phyloP scores from a whole-genome alignment of 371 early-diverging fungal species.

The Actinomortierella wolfii region DNA sequence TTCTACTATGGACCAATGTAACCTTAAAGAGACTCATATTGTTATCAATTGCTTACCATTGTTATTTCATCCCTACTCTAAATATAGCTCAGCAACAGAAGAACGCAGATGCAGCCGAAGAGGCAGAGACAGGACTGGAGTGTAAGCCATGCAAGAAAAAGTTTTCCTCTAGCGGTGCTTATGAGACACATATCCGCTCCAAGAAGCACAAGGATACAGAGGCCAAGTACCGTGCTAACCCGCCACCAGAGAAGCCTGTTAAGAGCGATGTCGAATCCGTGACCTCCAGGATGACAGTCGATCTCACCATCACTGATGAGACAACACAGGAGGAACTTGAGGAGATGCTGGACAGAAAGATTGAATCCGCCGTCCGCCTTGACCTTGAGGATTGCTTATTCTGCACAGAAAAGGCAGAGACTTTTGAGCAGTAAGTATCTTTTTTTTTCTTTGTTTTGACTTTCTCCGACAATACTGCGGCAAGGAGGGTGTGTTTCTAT shows the following conservation, averaged over 20 bases:
- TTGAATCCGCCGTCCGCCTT: constrained; percentile 65
- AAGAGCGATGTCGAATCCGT: constrained; percentile 52
- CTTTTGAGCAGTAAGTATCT: constrained; percentile 60
- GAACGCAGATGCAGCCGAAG: constrained; percentile 33
- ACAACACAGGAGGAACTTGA: constrained; percentile 58
- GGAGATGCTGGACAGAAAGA: constrained; percentile 76
- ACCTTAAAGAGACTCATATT: background rate
- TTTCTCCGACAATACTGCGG: too few relatives aligned
- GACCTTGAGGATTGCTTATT: constrained; percentile 81
- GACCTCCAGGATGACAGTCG: constrained; percentile 52
- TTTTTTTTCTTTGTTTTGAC: background rate
- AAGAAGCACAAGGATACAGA: constrained; percentile 91
- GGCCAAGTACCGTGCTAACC: constrained; percentile 48
- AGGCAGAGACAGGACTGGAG: constrained; percentile 23
- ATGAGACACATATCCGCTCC: constrained; percentile 84
- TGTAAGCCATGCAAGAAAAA: constrained; percentile 53
- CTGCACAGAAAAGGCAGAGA: constrained; percentile 67
- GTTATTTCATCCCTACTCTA: background rate
- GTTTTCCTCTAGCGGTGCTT: constrained; percentile 69
- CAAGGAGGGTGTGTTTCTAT: background rate
- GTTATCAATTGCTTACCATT: background rate
- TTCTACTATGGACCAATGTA: too few relatives aligned
- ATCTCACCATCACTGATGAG: constrained; percentile 58
- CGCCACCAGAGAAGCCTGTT: constrained; percentile 45
- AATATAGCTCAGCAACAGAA: constrained; percentile 52